These are phyloP conservation scores for Capsicum baccatum DNA, from an alignment of 257 asterid genomes.

Conservation along the genomic window DNA sequence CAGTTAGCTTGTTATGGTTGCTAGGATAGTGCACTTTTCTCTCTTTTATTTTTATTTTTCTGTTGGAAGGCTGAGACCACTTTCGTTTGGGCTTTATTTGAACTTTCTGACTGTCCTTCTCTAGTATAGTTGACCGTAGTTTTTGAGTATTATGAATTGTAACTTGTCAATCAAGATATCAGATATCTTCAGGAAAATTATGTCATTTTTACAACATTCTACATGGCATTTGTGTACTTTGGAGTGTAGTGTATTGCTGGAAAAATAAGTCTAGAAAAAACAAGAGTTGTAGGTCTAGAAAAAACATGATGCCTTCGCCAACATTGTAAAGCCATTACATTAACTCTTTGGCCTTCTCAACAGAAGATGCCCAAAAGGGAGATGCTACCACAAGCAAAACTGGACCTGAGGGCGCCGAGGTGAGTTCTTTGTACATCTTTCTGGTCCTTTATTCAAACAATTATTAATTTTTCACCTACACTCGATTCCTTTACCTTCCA, in stretches of 20 bases:
- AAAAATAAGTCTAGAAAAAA: not conserved
- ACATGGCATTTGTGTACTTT: not conserved
- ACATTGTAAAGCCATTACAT: not conserved
- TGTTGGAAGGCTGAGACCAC: not conserved
- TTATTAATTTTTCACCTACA: not conserved
- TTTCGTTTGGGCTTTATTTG: not conserved
- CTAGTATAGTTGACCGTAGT: not conserved
- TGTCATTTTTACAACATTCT: not conserved
- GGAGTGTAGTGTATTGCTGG: not conserved
- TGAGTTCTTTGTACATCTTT: not conserved
- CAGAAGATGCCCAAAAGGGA: slow-evolving; percentile 26
- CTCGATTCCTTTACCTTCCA: not conserved
- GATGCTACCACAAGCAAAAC: slow-evolving; percentile 10
- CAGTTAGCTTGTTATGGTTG: not conserved
- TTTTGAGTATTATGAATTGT: not conserved
- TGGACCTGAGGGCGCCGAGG: slow-evolving; percentile 1
- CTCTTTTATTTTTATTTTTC: not conserved
- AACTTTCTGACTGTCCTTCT: not conserved
- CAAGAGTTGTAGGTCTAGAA: not conserved
- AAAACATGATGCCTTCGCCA: no score
- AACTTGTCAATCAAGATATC: slow-evolving; percentile 18
- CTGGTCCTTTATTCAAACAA: not conserved
- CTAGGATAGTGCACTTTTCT: not conserved
- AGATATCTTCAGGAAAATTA: not conserved
- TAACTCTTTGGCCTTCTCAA: not conserved